phyloP scores from a whole-genome alignment of 2,329 filamentous ascomycete species.

The Chlorencoelia australis region DNA sequence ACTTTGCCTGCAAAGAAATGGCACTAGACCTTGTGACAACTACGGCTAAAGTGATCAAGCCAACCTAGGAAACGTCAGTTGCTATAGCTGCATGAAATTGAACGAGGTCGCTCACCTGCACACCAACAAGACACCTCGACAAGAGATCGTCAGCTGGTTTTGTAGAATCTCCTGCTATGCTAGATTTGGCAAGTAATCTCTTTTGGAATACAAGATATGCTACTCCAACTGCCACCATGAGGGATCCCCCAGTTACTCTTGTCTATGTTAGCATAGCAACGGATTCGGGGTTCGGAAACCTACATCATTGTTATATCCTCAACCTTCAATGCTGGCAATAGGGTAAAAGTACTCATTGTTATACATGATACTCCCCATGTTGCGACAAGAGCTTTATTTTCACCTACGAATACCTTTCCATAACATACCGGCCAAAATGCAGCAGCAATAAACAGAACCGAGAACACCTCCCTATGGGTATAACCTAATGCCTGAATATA shows the following conservation, averaged over 20 bases:
- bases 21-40: conserved; percentile 79
- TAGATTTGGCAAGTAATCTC: conserved; percentile 19
- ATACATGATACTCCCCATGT: conserved; percentile 71
- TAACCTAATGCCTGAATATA: conserved; percentile 70
- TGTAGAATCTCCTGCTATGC: conserved; percentile 17
- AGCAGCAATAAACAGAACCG: conserved; percentile 65
- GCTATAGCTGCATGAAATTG: background rate
- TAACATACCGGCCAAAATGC: conserved; percentile 70
- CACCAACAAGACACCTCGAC: conserved; percentile 51
- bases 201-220: conserved; percentile 76
- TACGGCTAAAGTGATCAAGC: conserved; percentile 71
- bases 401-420: conserved; percentile 59
- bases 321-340: conserved; percentile 76
- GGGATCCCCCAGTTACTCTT: conserved; percentile 49
- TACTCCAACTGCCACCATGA: conserved; percentile 70
- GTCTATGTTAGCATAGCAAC: conserved; percentile 9
- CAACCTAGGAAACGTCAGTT: conserved; percentile 41
- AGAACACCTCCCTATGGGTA: conserved; percentile 81
- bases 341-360: conserved; percentile 82
- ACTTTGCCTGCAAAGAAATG: conserved; percentile 73
- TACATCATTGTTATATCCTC: conserved; percentile 71
- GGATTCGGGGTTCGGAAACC: conserved; percentile 22
- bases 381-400: conserved; percentile 51
- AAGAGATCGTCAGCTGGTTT: conserved; percentile 34
- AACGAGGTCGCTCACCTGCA: conserved; percentile 41